phyloP scores from a whole-genome alignment of 495 filamentous ascomycete genomes.

The Elaphomyces granulatus region DNA sequence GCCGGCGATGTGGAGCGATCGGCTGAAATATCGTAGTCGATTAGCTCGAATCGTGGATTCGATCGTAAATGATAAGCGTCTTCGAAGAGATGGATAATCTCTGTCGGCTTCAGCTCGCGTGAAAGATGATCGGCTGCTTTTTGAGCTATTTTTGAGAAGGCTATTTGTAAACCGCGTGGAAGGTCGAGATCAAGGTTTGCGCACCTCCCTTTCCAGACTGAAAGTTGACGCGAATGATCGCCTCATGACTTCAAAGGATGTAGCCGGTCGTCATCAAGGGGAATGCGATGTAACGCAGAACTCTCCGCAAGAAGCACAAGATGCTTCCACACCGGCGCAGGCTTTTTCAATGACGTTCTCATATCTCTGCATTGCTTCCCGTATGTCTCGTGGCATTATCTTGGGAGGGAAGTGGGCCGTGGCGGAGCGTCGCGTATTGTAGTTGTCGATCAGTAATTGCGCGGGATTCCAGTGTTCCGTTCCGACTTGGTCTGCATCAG shows the following conservation, averaged over 20 bases:
- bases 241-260: conserved; percentile 95
- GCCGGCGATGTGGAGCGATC: conserved; percentile 70
- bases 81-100: conserved; percentile 80
- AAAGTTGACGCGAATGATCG: conserved; percentile 94
- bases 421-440: neutral
- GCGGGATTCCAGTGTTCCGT: neutral
- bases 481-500: too few species aligned
- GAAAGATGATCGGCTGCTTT: conserved; percentile 54
- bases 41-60: conserved; percentile 69
- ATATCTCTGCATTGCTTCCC: neutral
- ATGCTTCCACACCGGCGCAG: neutral
- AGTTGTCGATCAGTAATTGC: neutral
- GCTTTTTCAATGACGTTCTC: neutral
- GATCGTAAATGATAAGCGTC: conserved; percentile 66
- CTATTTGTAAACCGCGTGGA: conserved; percentile 82
- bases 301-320: neutral
- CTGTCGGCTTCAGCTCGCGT: conserved; percentile 66
- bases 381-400: neutral
- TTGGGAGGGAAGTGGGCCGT: neutral
- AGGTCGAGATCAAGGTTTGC: conserved; percentile 78
- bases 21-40: conserved; percentile 85
- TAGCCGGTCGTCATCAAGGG: neutral
- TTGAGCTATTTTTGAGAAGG: conserved; percentile 81
- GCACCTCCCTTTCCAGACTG: conserved; percentile 92
- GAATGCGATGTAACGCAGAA: neutral